These are phyloP conservation scores for Cinnamomum micranthum DNA, from an alignment of 164 flowering plant genomes.

Conservation along the genomic window DNA sequence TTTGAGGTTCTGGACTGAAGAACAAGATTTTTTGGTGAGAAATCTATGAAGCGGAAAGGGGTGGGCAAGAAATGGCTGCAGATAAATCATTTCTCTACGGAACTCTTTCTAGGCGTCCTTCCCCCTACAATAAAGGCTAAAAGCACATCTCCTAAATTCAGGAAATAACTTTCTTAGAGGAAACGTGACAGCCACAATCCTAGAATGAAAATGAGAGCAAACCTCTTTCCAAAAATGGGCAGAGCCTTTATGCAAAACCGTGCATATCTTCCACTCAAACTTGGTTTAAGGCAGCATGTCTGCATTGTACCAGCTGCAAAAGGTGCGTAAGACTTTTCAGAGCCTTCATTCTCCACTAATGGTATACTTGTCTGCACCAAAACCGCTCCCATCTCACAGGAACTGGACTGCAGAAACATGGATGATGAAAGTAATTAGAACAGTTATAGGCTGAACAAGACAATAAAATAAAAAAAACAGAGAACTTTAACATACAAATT, in stretches of 20 bases:
- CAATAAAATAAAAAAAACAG: background rate
- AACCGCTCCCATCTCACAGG: slow-evolving; percentile 16
- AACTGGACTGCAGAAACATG: slow-evolving; percentile 6
- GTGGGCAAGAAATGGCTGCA: background rate
- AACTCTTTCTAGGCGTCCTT: too few relatives aligned
- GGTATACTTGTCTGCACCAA: slow-evolving; percentile 8
- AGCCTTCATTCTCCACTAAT: slow-evolving; percentile 20
- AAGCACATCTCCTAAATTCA: background rate
- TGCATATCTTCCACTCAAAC: slow-evolving; percentile 9
- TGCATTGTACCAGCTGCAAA: slow-evolving; percentile 18
- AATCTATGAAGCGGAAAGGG: too few relatives aligned
- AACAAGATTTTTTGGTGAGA: too few relatives aligned
- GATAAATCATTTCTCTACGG: too few relatives aligned
- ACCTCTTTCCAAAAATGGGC: slow-evolving; percentile 28
- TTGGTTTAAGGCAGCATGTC: slow-evolving; percentile 19
- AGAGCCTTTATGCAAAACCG: slow-evolving; percentile 18
- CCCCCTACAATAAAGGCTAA: background rate
- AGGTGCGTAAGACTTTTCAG: slow-evolving; percentile 16
- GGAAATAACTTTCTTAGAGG: background rate
- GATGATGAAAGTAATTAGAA: background rate
- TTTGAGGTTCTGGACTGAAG: too few relatives aligned
- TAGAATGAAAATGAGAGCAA: slow-evolving; percentile 4
- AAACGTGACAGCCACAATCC: background rate
- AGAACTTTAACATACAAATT: background rate
- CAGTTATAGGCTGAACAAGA: background rate